These are phyloP conservation scores for Simmondsia chinensis DNA, from an alignment of 148 eudicot species.

Conservation along the genomic window DNA sequence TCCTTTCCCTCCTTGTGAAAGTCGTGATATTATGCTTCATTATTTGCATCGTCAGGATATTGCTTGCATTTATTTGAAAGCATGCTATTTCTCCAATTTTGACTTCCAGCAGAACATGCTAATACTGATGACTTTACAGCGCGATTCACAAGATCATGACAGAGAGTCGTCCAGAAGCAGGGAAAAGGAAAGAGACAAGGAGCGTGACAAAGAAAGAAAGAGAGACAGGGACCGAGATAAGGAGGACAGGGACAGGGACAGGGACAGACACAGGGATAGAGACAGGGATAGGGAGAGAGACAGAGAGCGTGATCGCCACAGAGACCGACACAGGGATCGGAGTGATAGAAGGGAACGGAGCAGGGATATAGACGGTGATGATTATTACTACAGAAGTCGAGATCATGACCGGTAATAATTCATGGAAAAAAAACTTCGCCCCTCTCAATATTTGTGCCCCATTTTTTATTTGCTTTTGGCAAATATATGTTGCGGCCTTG, in stretches of 20 bases:
- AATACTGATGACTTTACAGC: slow-evolving; percentile 38
- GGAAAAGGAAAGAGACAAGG: slow-evolving; percentile 21
- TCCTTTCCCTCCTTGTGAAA: too few relatives aligned
- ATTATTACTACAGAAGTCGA: slow-evolving; percentile 43
- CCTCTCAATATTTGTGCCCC: neutral
- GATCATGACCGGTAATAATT: slow-evolving; percentile 51
- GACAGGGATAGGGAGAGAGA: slow-evolving; percentile 31
- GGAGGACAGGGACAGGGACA: slow-evolving; percentile 24
- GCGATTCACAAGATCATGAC: slow-evolving; percentile 39
- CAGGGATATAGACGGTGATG: slow-evolving; percentile 52
- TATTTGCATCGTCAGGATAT: too few relatives aligned
- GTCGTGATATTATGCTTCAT: too few relatives aligned
- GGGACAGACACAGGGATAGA: slow-evolving; percentile 22
- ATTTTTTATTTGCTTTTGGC: neutral
- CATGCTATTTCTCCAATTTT: too few relatives aligned
- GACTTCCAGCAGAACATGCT: too few relatives aligned
- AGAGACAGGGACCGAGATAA: slow-evolving; percentile 23
- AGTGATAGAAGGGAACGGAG: slow-evolving; percentile 70
- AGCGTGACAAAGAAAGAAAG: slow-evolving; percentile 20
- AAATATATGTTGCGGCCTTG: neutral
- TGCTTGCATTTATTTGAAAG: too few relatives aligned
- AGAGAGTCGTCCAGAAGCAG: slow-evolving; percentile 51
- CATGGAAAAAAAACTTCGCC: too few relatives aligned
- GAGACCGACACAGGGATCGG: slow-evolving; percentile 46
- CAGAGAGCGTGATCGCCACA: slow-evolving; percentile 39